Conservation (phyloP, 768 basidiomycete genomes). For the Auricularia auricula-judae region DNA sequence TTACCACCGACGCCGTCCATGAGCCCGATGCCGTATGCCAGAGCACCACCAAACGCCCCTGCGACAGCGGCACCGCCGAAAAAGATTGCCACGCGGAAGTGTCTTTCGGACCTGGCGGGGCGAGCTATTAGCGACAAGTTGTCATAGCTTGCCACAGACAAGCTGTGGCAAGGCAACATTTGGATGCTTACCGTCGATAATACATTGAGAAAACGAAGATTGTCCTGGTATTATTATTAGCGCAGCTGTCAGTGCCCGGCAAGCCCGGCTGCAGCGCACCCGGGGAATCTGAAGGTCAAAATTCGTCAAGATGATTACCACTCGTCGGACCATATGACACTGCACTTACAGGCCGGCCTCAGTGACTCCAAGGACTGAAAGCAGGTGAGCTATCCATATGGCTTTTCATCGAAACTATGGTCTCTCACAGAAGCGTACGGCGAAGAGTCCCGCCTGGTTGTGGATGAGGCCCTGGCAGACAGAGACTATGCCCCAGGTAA, state of each 20-base stretch:
- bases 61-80: slow-evolving; percentile 52
- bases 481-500: slow-evolving; percentile 47
- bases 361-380: slow-evolving; percentile 40
- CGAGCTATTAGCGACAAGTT: too few species aligned
- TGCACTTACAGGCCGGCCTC: slow-evolving; percentile 36
- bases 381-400: too few species aligned
- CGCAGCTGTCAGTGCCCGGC: slow-evolving; percentile 39
- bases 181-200: neutral
- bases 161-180: neutral
- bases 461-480: slow-evolving; percentile 44
- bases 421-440: slow-evolving; percentile 38
- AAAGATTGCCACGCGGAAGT: slow-evolving; percentile 51
- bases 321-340: slow-evolving; percentile 15
- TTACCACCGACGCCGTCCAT: slow-evolving; percentile 53
- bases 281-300: slow-evolving; percentile 24
- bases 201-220: neutral
- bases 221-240: slow-evolving; percentile 30
- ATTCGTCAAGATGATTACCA: too few species aligned
- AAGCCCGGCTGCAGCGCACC: slow-evolving; percentile 8
- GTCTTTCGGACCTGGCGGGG: slow-evolving; percentile 36
- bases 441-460: slow-evolving; percentile 42
- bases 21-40: slow-evolving; percentile 47
- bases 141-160: too few species aligned
- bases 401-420: too few species aligned
- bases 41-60: slow-evolving; percentile 54